Conservation (phyloP, 2,329 filamentous ascomycete species). For the Albifimbria verrucaria region DNA sequence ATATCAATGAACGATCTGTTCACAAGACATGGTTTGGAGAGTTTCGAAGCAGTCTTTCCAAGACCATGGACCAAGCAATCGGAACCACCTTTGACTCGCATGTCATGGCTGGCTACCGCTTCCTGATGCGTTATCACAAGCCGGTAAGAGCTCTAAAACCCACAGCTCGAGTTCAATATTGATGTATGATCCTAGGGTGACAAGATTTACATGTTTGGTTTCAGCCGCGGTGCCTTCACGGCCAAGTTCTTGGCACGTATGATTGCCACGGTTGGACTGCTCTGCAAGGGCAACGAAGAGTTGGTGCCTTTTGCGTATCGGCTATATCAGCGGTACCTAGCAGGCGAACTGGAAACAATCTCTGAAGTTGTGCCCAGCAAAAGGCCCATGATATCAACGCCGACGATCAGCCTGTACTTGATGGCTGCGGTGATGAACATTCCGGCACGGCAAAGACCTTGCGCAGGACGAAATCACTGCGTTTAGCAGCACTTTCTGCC, state of each 20-base stretch:
- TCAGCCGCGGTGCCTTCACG: constrained; percentile 49
- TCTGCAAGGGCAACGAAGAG: constrained; percentile 50
- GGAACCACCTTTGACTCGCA: constrained; percentile 42
- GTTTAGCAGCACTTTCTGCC: constrained; percentile 47
- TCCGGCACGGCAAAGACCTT: constrained; percentile 4
- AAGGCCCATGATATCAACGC: constrained; percentile 14
- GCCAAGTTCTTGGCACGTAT: constrained; percentile 51
- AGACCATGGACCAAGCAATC: constrained; percentile 34
- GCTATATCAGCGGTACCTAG: constrained; percentile 39
- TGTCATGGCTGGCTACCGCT: constrained; percentile 44
- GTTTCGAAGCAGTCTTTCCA: constrained; percentile 26
- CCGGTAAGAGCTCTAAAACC: constrained; percentile 13
- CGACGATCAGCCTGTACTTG: constrained; percentile 23
- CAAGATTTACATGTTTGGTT: constrained; percentile 53
- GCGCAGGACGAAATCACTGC: constrained; percentile 36
- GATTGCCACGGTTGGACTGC: constrained; percentile 45
- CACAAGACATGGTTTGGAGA: constrained; percentile 28
- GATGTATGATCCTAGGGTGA: constrained; percentile 29
- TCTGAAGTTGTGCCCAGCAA: neutral
- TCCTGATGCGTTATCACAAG: constrained; percentile 47
- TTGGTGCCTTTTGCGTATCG: constrained; percentile 49
- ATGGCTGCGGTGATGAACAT: constrained; percentile 14
- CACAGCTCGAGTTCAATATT: accelerated
- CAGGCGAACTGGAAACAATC: constrained; percentile 28
- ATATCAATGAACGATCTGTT: constrained; percentile 32